These are phyloP conservation scores for Trichoderma sp. DNA, from an alignment of 2,329 filamentous ascomycete genomes.

Conservation along the genomic window DNA sequence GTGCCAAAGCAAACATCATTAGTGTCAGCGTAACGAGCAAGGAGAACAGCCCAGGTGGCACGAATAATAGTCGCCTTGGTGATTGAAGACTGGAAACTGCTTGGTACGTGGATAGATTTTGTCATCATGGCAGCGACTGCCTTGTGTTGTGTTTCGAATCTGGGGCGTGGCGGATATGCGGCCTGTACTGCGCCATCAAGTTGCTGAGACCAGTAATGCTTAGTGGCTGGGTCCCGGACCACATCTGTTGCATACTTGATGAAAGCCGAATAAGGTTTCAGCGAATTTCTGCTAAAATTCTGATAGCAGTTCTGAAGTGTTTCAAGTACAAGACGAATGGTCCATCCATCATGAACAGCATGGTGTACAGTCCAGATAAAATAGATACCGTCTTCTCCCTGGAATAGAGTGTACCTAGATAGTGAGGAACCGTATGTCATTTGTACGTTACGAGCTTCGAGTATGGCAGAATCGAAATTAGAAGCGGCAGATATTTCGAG, in stretches of 20 bases:
- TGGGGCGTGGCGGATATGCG: slow-evolving; percentile 17
- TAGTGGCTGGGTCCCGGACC: neutral
- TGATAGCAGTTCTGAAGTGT: slow-evolving; percentile 14
- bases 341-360: slow-evolving; percentile 31
- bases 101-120: neutral
- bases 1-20: slow-evolving; percentile 14
- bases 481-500: neutral
- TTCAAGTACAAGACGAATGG: slow-evolving; percentile 22
- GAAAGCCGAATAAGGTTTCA: neutral
- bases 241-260: slow-evolving; percentile 5
- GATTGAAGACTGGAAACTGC: neutral
- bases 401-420: neutral
- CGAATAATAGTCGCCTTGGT: slow-evolving; percentile 25
- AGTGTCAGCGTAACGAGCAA: slow-evolving; percentile 8
- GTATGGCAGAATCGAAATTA: neutral
- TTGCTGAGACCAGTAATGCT: slow-evolving; percentile 20
- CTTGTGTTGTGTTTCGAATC: neutral
- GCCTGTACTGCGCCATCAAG: slow-evolving; percentile 13
- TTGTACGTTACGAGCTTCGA: neutral
- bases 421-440: slow-evolving; percentile 7
- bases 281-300: neutral
- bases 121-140: neutral
- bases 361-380: slow-evolving; percentile 29
- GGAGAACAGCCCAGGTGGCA: slow-evolving; percentile 29
- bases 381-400: neutral